Evolutionary conservation across 257 asterid genomes (phyloP).

Genomic region (Coffea canephora): DNA sequence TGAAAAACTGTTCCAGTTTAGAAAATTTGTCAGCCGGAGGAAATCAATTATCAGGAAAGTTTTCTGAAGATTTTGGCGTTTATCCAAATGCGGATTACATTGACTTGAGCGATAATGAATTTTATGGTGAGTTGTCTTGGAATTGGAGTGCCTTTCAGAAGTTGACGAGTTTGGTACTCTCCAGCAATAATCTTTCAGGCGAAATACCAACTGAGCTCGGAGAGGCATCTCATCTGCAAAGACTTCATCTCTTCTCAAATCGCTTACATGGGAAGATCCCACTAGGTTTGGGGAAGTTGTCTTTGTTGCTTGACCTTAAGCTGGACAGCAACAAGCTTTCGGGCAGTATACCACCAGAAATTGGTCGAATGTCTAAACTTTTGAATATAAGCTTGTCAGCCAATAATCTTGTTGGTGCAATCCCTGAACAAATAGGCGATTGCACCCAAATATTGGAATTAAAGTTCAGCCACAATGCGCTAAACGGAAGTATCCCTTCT

Average conservation of each 20-base stretch:
- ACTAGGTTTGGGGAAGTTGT: not conserved
- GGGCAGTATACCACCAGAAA: too few species aligned
- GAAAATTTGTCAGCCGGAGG: not conserved
- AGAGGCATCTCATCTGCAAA: not conserved
- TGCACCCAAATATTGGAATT: constrained; percentile 19
- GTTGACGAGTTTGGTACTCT: not conserved
- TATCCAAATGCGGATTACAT: not conserved
- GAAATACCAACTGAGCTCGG: not conserved
- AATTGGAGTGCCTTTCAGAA: not conserved
- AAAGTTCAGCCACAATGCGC: constrained; percentile 25
- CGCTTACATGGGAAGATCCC: not conserved
- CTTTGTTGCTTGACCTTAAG: not conserved
- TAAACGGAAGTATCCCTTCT: constrained; percentile 25
- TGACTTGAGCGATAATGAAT: not conserved
- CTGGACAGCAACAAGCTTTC: too few species aligned
- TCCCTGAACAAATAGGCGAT: constrained; percentile 33
- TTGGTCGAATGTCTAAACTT: not conserved
- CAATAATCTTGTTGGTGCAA: constrained; percentile 29
- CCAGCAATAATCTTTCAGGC: not conserved
- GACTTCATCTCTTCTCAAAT: too few species aligned
- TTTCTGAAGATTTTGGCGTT: not conserved
- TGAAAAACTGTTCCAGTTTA: not conserved
- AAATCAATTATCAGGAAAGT: not conserved
- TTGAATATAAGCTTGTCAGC: constrained; percentile 9
- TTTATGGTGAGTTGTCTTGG: not conserved